Percentiles rank a stretch among this genome's conserved stretches.
phyloP scores from a whole-genome alignment of 2,329 filamentous ascomycete species.

The Pyrenochaeta sp. region DNA sequence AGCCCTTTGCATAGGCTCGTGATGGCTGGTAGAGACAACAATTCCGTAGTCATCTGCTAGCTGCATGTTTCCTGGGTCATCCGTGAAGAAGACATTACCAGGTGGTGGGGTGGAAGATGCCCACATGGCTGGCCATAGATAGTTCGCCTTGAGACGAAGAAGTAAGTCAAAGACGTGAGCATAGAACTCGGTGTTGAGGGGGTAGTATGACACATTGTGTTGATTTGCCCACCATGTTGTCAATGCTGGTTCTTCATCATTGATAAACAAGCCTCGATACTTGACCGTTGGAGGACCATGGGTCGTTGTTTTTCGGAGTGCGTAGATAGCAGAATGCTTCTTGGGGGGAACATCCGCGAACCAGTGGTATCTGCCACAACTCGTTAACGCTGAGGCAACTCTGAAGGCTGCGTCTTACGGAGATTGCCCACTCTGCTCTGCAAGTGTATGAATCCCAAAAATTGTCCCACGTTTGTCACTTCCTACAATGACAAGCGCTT shows the following conservation, averaged over 20 bases:
- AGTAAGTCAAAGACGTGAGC: slow-evolving; percentile 19
- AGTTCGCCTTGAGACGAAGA: slow-evolving; percentile 23
- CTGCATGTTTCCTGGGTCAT: slow-evolving; percentile 26
- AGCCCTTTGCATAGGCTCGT: slow-evolving; percentile 27
- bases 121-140: slow-evolving; percentile 35
- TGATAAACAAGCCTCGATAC: slow-evolving; percentile 72
- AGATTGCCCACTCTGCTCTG: slow-evolving; percentile 27
- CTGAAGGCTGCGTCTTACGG: slow-evolving; percentile 10
- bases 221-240: slow-evolving; percentile 67
- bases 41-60: slow-evolving; percentile 30
- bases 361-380: slow-evolving; percentile 60
- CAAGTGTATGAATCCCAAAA: slow-evolving; percentile 26
- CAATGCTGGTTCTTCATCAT: slow-evolving; percentile 70
- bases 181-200: slow-evolving; percentile 16
- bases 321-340: not conserved
- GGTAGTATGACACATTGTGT: slow-evolving; percentile 6
- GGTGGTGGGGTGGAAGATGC: slow-evolving; percentile 18
- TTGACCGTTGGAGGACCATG: slow-evolving; percentile 67
- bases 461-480: slow-evolving; percentile 31
- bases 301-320: not conserved
- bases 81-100: slow-evolving; percentile 29
- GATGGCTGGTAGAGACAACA: slow-evolving; percentile 27
- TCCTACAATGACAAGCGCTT: slow-evolving; percentile 17
- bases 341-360: not conserved
- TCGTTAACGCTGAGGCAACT: too few relatives aligned